Percentiles rank a stretch among this genome's conserved stretches.
Conservation (phyloP, 2,329 filamentous ascomycete species). For the Zymoseptoria ardabiliae region DNA sequence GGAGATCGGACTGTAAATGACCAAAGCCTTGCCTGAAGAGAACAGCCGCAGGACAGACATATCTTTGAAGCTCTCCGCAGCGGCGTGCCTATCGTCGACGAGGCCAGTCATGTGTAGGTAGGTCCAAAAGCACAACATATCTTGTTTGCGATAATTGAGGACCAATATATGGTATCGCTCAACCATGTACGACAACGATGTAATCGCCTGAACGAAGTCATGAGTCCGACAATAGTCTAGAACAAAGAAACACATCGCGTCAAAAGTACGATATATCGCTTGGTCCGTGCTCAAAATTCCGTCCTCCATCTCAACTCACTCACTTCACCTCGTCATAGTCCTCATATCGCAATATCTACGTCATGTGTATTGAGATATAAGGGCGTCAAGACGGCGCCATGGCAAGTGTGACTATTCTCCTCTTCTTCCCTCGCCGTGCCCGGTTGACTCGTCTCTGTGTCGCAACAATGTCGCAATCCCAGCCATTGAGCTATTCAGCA, state of each 20-base stretch:
- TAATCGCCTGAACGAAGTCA: not conserved
- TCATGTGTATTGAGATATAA: not conserved
- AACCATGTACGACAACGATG: not conserved
- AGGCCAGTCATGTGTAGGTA: no score
- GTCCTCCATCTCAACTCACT: not conserved
- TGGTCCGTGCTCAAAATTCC: not conserved
- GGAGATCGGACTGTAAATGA: no score
- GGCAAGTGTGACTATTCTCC: not conserved
- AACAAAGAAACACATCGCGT: not conserved
- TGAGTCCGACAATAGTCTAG: not conserved
- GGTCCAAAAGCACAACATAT: no score
- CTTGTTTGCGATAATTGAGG: no score
- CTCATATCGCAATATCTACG: not conserved
- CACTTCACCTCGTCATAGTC: not conserved
- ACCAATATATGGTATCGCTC: not conserved
- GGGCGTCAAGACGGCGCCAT: not conserved
- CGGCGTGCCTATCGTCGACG: no score
- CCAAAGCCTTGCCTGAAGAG: no score
- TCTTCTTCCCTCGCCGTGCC: not conserved
- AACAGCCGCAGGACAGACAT: no score
- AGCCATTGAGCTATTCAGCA: slow-evolving; percentile 3
- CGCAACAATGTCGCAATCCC: not conserved
- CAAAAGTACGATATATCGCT: not conserved
- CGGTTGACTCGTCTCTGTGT: not conserved
- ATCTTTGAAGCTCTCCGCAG: no score